phyloP scores from a whole-genome alignment of 768 basidiomycete genomes.

The Russula griseocarnosa region DNA sequence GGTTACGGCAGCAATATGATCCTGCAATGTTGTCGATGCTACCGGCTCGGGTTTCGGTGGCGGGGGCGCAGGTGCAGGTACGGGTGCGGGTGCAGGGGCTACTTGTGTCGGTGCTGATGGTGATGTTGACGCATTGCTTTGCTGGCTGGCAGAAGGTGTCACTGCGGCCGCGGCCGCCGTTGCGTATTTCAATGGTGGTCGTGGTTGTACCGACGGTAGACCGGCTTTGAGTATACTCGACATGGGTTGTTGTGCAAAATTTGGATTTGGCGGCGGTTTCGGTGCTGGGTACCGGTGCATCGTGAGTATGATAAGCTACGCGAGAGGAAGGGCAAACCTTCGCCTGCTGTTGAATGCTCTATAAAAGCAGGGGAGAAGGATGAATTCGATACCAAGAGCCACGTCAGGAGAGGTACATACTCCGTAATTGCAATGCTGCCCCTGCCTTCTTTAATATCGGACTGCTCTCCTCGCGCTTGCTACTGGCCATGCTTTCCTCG shows the following conservation, averaged over 20 bases:
- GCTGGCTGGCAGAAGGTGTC: slow-evolving; percentile 32
- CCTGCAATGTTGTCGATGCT: slow-evolving; percentile 31
- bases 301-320: slow-evolving; percentile 3
- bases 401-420: slow-evolving; percentile 44
- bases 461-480: slow-evolving; percentile 67
- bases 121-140: slow-evolving; percentile 37
- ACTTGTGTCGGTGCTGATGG: slow-evolving; percentile 39
- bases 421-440: slow-evolving; percentile 59
- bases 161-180: slow-evolving; percentile 79
- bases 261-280: slow-evolving; percentile 77
- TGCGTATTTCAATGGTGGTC: slow-evolving; percentile 83
- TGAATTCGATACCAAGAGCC: slow-evolving; percentile 10
- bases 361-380: slow-evolving; percentile 28
- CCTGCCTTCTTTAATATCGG: slow-evolving; percentile 76
- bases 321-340: slow-evolving; percentile 44
- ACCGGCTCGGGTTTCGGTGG: slow-evolving; percentile 32
- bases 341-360: slow-evolving; percentile 64
- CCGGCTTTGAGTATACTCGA: slow-evolving; percentile 71
- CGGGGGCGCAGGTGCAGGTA: slow-evolving; percentile 38
- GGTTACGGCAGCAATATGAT: slow-evolving; percentile 40
- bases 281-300: slow-evolving; percentile 36
- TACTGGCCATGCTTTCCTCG: slow-evolving; percentile 69
- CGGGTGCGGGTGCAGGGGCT: slow-evolving; percentile 39
- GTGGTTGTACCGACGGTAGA: slow-evolving; percentile 52
- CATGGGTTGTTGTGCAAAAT: slow-evolving; percentile 77